Evolutionary conservation across 2,329 filamentous ascomycete genomes (phyloP).

Genomic region (Neofusicoccum sp.): DNA sequence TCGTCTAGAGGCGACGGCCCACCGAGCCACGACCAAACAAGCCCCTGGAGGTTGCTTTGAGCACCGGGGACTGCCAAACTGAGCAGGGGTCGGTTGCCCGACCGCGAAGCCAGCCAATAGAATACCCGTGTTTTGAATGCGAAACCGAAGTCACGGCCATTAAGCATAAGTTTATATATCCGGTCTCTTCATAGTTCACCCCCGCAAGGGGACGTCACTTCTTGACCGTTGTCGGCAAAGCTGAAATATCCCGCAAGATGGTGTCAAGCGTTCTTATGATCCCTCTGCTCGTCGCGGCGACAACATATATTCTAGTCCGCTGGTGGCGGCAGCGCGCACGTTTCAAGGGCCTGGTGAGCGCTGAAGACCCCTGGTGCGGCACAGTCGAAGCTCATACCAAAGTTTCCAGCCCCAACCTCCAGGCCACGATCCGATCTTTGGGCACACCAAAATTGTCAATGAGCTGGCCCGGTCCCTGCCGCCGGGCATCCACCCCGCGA

Average conservation of each 20-base stretch:
- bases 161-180: neutral
- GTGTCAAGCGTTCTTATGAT: neutral
- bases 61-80: too few species aligned
- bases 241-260: neutral
- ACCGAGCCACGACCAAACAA: too few species aligned
- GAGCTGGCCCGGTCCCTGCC: neutral
- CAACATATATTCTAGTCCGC: neutral
- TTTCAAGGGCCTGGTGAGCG: conserved; percentile 3
- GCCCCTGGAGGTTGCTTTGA: too few species aligned
- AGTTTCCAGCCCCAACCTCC: neutral
- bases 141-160: too few species aligned
- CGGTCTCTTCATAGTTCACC: neutral
- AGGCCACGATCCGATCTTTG: neutral
- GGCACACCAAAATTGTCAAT: neutral
- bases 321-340: neutral
- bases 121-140: too few species aligned
- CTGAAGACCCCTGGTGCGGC: neutral
- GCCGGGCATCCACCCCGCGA: neutral
- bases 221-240: neutral
- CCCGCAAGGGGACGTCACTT: neutral
- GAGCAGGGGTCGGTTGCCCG: too few species aligned
- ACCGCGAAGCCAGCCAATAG: too few species aligned
- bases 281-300: neutral
- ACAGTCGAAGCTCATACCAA: neutral
- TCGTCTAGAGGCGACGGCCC: neutral